Evolutionary conservation across 139 green algal genomes (phyloP).

Genomic region (Coelastrella sp.): DNA sequence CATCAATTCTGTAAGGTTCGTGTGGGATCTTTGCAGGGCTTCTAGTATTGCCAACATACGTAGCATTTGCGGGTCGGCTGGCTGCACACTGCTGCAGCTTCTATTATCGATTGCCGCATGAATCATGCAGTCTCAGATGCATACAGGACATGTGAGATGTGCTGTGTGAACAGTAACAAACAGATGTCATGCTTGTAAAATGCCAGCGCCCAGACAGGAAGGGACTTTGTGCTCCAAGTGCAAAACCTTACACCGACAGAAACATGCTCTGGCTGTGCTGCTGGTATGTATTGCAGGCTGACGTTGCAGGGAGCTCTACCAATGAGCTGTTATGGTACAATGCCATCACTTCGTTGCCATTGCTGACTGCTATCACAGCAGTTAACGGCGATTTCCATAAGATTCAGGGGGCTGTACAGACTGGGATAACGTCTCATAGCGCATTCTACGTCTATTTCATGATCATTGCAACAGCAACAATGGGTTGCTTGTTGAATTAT

Average conservation of each 20-base stretch:
- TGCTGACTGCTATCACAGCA: constrained; percentile 61
- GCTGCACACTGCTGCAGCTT: too few relatives aligned
- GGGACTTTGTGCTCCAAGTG: not conserved
- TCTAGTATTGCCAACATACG: too few relatives aligned
- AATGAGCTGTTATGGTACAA: constrained; percentile 84
- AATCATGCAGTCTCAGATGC: too few relatives aligned
- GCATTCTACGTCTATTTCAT: constrained; percentile 45
- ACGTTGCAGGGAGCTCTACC: constrained; percentile 46
- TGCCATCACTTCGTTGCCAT: constrained; percentile 72
- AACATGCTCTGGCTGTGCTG: not conserved
- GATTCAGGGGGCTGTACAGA: not conserved
- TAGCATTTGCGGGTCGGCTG: too few relatives aligned
- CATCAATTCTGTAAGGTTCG: too few relatives aligned
- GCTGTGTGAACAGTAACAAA: too few relatives aligned
- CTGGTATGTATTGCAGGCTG: constrained; percentile 4
- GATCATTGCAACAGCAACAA: constrained; percentile 29
- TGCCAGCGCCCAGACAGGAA: too few relatives aligned
- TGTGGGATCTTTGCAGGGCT: too few relatives aligned
- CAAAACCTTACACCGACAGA: not conserved
- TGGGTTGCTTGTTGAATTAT: constrained; percentile 64
- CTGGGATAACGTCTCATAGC: constrained; percentile 12
- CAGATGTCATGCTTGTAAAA: too few relatives aligned
- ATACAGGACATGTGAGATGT: too few relatives aligned
- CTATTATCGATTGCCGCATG: too few relatives aligned
- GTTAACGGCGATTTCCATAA: constrained; percentile 58